Conservation (phyloP, 2,329 filamentous ascomycete genomes). For the Gyromitra esculenta region DNA sequence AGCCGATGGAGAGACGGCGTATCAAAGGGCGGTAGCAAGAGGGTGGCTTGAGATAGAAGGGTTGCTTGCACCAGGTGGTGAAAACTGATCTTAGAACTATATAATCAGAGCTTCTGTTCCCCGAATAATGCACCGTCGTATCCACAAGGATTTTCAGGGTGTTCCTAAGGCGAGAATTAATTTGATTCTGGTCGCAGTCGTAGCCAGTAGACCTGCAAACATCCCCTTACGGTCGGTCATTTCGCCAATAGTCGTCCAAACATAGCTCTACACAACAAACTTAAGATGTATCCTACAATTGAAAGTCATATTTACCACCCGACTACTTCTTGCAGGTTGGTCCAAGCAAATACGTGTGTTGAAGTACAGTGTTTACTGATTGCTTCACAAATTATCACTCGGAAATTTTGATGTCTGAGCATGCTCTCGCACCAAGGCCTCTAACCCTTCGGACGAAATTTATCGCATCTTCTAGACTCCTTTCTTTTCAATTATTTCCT, state of each 20-base stretch:
- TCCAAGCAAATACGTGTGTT: too few species aligned
- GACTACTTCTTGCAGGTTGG: too few species aligned
- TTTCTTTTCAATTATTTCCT: too few species aligned
- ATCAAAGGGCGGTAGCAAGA: constrained; percentile 17
- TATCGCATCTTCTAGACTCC: too few species aligned
- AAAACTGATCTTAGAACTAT: not conserved
- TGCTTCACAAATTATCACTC: not conserved
- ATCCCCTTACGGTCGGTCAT: not conserved
- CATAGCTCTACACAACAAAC: not conserved
- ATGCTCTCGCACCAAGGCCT: too few species aligned
- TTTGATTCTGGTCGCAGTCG: not conserved
- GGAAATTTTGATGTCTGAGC: not conserved
- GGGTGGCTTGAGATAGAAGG: constrained; percentile 18
- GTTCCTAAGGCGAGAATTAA: too few species aligned
- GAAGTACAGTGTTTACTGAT: not conserved
- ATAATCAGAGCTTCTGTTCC: not conserved
- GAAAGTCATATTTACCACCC: not conserved
- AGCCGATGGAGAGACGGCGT: constrained; percentile 19
- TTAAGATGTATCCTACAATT: not conserved
- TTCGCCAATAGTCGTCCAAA: not conserved
- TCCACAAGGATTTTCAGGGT: not conserved
- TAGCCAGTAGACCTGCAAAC: not conserved
- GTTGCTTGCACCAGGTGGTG: not conserved
- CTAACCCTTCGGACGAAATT: too few species aligned
- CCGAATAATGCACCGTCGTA: not conserved